phyloP scores from a whole-genome alignment of 495 filamentous ascomycete genomes.

The Amphirosellinia nigrospora region DNA sequence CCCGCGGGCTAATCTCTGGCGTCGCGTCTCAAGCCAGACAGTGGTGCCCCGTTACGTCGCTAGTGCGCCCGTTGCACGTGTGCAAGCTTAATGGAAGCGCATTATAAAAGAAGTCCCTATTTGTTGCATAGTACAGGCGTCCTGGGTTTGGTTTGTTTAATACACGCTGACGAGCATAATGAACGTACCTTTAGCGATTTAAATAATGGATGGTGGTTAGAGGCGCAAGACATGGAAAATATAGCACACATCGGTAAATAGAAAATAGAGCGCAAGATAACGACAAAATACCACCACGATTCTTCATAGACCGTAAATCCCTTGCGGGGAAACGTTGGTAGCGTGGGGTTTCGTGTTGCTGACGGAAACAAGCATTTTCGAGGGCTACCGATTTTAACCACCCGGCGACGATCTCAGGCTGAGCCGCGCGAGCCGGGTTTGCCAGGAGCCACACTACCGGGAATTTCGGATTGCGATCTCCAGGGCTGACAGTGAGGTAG shows the following conservation, averaged over 20 bases:
- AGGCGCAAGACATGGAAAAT: not conserved
- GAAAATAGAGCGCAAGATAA: not conserved
- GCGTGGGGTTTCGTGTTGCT: not conserved
- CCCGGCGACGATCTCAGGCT: constrained; percentile 4
- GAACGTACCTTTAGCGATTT: not conserved
- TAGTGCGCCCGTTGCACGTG: constrained; percentile 52
- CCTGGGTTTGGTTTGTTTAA: not conserved
- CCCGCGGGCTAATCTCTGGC: constrained; percentile 74
- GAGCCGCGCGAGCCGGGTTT: constrained; percentile 10
- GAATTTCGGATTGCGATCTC: constrained; percentile 12
- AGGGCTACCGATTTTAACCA: not conserved
- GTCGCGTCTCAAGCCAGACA: constrained; percentile 63
- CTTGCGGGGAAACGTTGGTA: not conserved
- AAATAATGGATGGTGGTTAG: constrained; percentile 1
- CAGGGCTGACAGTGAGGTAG: constrained; percentile 7
- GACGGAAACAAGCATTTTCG: not conserved
- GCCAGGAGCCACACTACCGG: constrained; percentile 12
- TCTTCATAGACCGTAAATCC: not conserved
- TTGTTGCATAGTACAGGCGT: constrained; percentile 58
- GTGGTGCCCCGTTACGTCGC: constrained; percentile 61
- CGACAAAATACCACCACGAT: not conserved
- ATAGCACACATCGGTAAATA: not conserved
- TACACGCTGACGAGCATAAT: not conserved
- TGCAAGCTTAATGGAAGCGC: not conserved
- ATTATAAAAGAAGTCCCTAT: constrained; percentile 64